Percentiles rank a stretch among this genome's conserved stretches.
Evolutionary conservation across 805 yeast genomes (phyloP).

Genomic region (Yarrowia phangngaensis): DNA sequence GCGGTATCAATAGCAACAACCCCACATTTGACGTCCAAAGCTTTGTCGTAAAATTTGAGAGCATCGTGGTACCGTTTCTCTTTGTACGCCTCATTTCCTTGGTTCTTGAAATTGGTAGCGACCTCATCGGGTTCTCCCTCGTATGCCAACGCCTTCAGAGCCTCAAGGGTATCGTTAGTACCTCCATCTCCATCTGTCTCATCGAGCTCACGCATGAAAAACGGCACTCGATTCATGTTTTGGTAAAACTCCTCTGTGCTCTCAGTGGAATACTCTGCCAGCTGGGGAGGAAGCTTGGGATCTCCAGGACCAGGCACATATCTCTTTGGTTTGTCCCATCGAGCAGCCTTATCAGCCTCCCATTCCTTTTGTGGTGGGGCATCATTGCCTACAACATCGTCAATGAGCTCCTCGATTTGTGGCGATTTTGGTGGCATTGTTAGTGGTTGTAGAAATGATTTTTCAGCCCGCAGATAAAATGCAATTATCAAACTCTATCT

Average conservation of each 20-base stretch:
- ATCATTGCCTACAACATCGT: neutral
- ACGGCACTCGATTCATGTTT: conserved; percentile 80
- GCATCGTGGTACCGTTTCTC: conserved; percentile 72
- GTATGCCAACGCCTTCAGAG: conserved; percentile 83
- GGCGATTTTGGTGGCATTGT: conserved; percentile 7
- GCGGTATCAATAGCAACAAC: conserved; percentile 56
- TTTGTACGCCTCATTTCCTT: conserved; percentile 86
- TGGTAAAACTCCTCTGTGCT: conserved; percentile 65
- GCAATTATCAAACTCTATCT: too few species aligned
- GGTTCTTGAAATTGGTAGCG: conserved; percentile 83
- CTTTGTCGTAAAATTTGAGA: conserved; percentile 71
- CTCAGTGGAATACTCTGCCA: conserved; percentile 49
- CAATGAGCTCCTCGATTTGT: conserved; percentile 6
- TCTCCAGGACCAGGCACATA: conserved; percentile 53
- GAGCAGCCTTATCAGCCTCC: conserved; percentile 1
- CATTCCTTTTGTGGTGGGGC: conserved; percentile 1
- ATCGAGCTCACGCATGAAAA: conserved; percentile 87
- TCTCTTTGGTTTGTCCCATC: conserved; percentile 37
- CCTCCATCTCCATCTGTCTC: conserved; percentile 64
- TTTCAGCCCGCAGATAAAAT: too few species aligned
- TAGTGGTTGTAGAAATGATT: too few species aligned
- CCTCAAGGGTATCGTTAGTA: conserved; percentile 67
- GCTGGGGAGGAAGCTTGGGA: conserved; percentile 78
- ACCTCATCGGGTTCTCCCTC: conserved; percentile 95
- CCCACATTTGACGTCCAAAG: conserved; percentile 63